Evolutionary conservation across 2,329 filamentous ascomycete species (phyloP).

Genomic region (Berkeleyomyces rouxiae): DNA sequence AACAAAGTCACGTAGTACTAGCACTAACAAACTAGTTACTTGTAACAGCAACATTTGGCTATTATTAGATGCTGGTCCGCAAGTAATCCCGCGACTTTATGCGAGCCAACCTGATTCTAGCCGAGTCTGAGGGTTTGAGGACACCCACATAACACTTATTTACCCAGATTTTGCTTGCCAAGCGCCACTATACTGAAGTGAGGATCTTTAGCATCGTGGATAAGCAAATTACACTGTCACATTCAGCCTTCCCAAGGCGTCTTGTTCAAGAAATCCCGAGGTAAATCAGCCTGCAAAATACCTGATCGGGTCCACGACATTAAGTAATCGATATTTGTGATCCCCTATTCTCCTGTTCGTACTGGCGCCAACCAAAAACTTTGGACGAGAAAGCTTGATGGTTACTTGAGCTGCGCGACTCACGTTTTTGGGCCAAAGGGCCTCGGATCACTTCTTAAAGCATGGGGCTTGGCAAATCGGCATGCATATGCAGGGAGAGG

Average conservation of each 20-base stretch:
- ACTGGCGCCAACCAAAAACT: not conserved
- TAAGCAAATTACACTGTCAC: not conserved
- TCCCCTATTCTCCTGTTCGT: not conserved
- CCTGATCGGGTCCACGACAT: not conserved
- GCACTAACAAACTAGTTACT: not conserved
- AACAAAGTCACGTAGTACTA: not conserved
- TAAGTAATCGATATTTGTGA: no score
- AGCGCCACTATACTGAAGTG: not conserved
- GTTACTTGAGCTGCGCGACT: not conserved
- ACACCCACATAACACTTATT: not conserved
- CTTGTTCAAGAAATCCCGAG: not conserved
- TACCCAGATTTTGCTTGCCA: not conserved
- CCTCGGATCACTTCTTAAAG: conserved; percentile 1
- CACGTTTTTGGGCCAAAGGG: not conserved
- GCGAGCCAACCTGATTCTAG: conserved; percentile 3
- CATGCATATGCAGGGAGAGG: not conserved
- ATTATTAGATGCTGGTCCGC: not conserved
- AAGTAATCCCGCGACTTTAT: not conserved
- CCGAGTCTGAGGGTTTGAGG: not conserved
- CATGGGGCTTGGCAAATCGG: not conserved
- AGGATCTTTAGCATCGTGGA: not conserved
- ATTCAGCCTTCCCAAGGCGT: not conserved
- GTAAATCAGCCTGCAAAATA: not conserved
- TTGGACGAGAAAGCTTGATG: not conserved
- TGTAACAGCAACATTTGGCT: not conserved